Evolutionary conservation across 768 basidiomycete species (phyloP), one percentile per base, ranked within the genome.

Genomic region (Rhizopogon rudus): DNA sequence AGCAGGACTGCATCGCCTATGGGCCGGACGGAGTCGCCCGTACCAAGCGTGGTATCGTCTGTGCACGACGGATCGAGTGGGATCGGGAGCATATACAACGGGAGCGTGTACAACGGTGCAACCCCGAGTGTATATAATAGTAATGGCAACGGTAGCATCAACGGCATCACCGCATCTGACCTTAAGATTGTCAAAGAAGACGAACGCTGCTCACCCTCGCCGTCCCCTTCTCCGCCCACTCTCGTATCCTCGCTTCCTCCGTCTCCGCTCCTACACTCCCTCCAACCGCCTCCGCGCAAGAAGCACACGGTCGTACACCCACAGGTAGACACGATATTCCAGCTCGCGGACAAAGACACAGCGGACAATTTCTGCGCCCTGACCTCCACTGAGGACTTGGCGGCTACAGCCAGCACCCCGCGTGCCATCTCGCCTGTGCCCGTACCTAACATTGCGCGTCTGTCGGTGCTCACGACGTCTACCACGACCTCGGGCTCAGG

Each of bases 101-200:
- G 48, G 20, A 48, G 12, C 8, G 14, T 22, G 20, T 20, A 20
- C 5, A 35, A 35, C 7, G 14, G 35, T 3, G 35, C 14, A 10
- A 22, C 4, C 20, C 14, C 46, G 46, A 22, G 20, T 12, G 35
- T 37, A 10, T 37, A 29, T 10, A 39, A 28, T 8, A 29, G 28
- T 8, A 51, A 25, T 10, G 33, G 33, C 16, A 52, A 29, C 22
- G n/a, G 51, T 6, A 49, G 48, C 35, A 49, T 49, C 48, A 49
- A 49, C 9, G 35, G 60, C 17, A 60, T 60, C 44, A 29, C 54
- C 44, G 64, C 63, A 53, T 59, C 67, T 22, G 75, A 77, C 41
- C 59, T 70, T 40, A 77, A 68, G 70, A 76, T 72, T 55, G 72
- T 70, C 20, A 72, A 67, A 51, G 71, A 76, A 49, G 66, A 69